Evolutionary conservation across 78 protist genomes (phyloP).

Genomic region (Thecamonas trahens): DNA sequence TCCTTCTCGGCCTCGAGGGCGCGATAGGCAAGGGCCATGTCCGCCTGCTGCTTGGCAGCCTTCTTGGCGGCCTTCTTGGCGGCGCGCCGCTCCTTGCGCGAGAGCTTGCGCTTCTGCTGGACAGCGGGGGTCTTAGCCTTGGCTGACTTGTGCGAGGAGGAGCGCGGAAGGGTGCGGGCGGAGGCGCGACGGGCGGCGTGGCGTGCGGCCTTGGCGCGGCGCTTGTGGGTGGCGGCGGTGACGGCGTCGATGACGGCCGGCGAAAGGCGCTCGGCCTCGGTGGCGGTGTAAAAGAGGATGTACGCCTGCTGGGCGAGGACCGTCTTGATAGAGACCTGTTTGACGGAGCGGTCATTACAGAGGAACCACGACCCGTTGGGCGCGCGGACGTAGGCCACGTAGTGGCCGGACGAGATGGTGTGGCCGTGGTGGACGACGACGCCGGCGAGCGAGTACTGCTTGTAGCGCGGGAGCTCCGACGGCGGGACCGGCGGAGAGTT

Average conservation of each 20-base stretch:
- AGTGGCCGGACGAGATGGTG: slow-evolving; percentile 34
- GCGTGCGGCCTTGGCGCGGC: not conserved
- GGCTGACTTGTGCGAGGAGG: no score
- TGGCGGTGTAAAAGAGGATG: slow-evolving; percentile 37
- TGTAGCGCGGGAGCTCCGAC: not conserved
- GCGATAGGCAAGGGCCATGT: no score
- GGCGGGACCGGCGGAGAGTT: not conserved
- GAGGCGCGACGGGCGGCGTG: no score
- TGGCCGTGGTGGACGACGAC: slow-evolving; percentile 45
- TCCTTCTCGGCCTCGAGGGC: no score
- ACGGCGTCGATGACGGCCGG: not conserved
- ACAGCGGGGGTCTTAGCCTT: no score
- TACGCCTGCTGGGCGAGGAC: slow-evolving; percentile 32
- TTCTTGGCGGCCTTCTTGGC: no score
- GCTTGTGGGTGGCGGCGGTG: not conserved
- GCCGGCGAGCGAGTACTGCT: slow-evolving; percentile 33
- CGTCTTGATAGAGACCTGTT: not conserved
- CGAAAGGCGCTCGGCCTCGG: no score
- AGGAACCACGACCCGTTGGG: slow-evolving; percentile 23
- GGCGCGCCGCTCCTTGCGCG: no score
- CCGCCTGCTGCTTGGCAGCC: no score
- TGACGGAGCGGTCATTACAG: slow-evolving; percentile 12
- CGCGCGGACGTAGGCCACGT: slow-evolving; percentile 29
- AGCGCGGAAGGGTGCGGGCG: no score
- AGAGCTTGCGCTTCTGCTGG: no score